Percentiles rank a stretch among this genome's conserved stretches.
phyloP scores from a whole-genome alignment of 768 basidiomycete species.

The Gymnopilus dilepis region DNA sequence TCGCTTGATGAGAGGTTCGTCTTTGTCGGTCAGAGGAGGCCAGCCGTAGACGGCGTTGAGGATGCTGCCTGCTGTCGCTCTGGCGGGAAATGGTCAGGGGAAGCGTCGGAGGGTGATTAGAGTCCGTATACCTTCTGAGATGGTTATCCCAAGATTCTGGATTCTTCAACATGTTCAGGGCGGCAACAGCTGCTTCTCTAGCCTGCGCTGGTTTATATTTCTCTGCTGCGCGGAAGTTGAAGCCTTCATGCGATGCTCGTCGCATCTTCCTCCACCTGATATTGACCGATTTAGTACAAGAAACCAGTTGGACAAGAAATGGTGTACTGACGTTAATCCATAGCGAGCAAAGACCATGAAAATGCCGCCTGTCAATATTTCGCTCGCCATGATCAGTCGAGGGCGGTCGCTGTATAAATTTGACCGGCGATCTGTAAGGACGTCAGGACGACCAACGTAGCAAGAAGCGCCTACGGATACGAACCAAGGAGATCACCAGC shows the following conservation, averaged over 20 bases:
- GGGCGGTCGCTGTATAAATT: constrained; percentile 6
- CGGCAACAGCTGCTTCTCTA: neutral
- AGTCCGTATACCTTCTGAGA: neutral
- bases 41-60: constrained; percentile 62
- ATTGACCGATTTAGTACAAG: neutral
- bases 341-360: constrained; percentile 7
- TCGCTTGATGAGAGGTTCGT: constrained; percentile 53
- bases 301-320: neutral
- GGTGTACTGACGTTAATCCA: neutral
- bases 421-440: neutral
- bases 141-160: constrained; percentile 1
- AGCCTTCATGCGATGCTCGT: neutral
- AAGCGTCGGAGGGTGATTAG: neutral
- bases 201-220: constrained; percentile 2
- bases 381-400: constrained; percentile 6
- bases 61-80: neutral
- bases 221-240: constrained; percentile 1
- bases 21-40: constrained; percentile 67
- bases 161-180: neutral
- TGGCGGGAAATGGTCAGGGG: neutral
- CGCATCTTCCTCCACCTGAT: constrained; percentile 1
- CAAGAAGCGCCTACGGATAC: neutral
- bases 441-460: neutral
- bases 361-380: constrained; percentile 8
- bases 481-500: constrained; percentile 3